These are phyloP conservation scores for Monilinia vaccinii-corymbosi DNA, from an alignment of 2,329 filamentous ascomycete genomes.

Conservation along the genomic window DNA sequence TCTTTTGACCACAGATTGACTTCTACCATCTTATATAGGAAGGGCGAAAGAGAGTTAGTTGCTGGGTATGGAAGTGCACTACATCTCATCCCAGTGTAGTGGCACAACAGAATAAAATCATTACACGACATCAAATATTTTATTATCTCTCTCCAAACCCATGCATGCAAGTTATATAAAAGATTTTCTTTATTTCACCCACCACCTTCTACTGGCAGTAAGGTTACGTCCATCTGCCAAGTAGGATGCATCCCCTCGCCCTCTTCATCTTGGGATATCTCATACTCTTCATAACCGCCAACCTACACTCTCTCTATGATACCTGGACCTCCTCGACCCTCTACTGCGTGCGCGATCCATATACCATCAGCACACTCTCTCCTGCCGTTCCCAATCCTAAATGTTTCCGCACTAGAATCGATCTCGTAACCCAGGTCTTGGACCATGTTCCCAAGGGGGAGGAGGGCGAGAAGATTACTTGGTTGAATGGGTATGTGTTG, in stretches of 20 bases:
- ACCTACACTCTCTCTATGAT: conserved; percentile 5
- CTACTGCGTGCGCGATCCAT: conserved; percentile 23
- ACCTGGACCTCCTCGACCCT: conserved; percentile 11
- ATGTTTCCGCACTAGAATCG: conserved; percentile 48
- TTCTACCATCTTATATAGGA: neutral
- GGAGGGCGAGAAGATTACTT: conserved; percentile 23
- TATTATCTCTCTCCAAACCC: neutral
- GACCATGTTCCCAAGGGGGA: conserved; percentile 25
- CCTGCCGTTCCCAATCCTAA: conserved; percentile 32
- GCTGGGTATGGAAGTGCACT: neutral
- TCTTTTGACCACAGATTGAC: neutral
- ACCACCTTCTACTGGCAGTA: neutral
- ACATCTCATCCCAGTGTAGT: neutral
- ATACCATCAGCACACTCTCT: conserved; percentile 36
- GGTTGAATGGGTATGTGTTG: conserved; percentile 44
- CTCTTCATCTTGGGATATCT: conserved; percentile 6
- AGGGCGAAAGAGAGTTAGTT: neutral
- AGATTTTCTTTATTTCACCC: neutral
- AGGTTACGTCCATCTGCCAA: neutral
- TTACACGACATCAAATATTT: neutral
- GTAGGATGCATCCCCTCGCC: conserved; percentile 6
- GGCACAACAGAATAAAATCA: neutral
- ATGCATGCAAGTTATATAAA: neutral
- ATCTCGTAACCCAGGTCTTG: conserved; percentile 43
- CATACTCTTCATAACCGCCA: conserved; percentile 4